phyloP scores from a whole-genome alignment of 2,329 filamentous ascomycete species.

The Orbilia ellipsospora region DNA sequence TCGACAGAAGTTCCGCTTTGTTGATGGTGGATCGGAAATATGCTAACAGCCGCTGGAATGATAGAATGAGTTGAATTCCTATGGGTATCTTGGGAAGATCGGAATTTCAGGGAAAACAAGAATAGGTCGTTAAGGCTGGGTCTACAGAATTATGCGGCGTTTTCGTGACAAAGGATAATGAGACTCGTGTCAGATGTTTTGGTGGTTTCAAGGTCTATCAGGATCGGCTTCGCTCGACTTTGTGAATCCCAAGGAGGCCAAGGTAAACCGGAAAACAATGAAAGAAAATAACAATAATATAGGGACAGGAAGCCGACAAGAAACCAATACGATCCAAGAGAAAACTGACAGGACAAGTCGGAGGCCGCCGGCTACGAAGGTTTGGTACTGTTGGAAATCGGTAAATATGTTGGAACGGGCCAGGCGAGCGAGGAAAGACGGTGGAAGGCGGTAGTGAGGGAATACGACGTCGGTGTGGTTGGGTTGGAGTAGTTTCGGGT shows the following conservation, averaged over 20 bases:
- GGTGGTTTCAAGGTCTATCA: slow-evolving; percentile 37
- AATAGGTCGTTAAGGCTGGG: slow-evolving; percentile 8
- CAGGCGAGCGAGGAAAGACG: slow-evolving; percentile 17
- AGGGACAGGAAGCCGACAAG: slow-evolving; percentile 28
- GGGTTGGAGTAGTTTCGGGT: slow-evolving; percentile 52
- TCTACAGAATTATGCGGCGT: slow-evolving; percentile 23
- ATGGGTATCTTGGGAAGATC: slow-evolving; percentile 18
- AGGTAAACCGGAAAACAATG: slow-evolving; percentile 10
- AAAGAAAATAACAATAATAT: slow-evolving; percentile 24
- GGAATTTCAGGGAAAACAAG: slow-evolving; percentile 7
- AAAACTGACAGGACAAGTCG: slow-evolving; percentile 16
- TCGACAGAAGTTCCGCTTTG: slow-evolving; percentile 20
- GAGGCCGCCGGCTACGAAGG: slow-evolving; percentile 9
- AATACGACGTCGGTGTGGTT: slow-evolving; percentile 44
- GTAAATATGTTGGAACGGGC: slow-evolving; percentile 32
- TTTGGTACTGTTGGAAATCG: slow-evolving; percentile 27
- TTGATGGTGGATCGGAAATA: slow-evolving; percentile 26
- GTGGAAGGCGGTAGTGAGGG: slow-evolving; percentile 19
- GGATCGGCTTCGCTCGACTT: slow-evolving; percentile 27
- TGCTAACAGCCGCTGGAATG: slow-evolving; percentile 37
- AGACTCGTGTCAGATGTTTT: slow-evolving; percentile 50
- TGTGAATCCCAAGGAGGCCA: slow-evolving; percentile 25
- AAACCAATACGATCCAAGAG: slow-evolving; percentile 11
- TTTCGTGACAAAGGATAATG: slow-evolving; percentile 39
- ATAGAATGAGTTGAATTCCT: slow-evolving; percentile 22